Percentiles rank a stretch among this genome's conserved stretches.
Conservation (phyloP, 768 basidiomycete species). For the Termitomyces sp. region DNA sequence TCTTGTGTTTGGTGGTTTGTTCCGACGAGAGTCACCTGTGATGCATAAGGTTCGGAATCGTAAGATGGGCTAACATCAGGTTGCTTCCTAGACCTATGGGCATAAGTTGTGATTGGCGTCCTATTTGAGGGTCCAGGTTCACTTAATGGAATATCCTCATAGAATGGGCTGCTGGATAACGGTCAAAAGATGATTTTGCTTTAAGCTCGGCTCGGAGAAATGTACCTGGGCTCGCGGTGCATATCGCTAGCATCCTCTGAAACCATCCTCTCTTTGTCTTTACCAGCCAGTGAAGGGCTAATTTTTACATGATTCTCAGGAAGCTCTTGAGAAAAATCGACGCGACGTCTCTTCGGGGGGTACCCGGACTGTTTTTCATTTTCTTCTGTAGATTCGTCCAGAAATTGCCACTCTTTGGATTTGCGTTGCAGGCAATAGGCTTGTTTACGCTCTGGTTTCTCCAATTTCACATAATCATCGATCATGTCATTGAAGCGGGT, state of each 20-base stretch:
- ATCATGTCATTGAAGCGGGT: constrained; percentile 30
- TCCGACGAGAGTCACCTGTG: constrained; percentile 13
- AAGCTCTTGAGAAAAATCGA: neutral
- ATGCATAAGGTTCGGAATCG: constrained; percentile 5
- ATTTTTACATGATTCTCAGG: neutral
- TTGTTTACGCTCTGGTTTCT: constrained; percentile 21
- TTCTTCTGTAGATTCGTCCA: neutral
- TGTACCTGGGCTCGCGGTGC: neutral
- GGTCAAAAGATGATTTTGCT: neutral
- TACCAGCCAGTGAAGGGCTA: neutral
- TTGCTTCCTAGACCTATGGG: neutral
- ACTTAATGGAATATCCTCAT: neutral
- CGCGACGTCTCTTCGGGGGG: constrained; percentile 5
- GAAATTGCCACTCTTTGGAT: neutral
- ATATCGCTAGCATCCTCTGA: neutral
- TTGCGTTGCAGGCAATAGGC: constrained; percentile 20
- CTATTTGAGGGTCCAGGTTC: constrained; percentile 4
- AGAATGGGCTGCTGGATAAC: neutral
- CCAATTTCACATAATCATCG: constrained; percentile 14
- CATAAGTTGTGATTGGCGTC: neutral
- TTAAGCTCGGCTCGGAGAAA: neutral
- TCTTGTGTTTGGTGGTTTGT: neutral
- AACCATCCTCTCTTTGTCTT: constrained; percentile 2
- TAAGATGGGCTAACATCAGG: neutral
- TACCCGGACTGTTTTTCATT: neutral